Evolutionary conservation across 139 green algal species (phyloP), one percentile per base, ranked within the genome.

Genomic region (Trebouxia sp.): DNA sequence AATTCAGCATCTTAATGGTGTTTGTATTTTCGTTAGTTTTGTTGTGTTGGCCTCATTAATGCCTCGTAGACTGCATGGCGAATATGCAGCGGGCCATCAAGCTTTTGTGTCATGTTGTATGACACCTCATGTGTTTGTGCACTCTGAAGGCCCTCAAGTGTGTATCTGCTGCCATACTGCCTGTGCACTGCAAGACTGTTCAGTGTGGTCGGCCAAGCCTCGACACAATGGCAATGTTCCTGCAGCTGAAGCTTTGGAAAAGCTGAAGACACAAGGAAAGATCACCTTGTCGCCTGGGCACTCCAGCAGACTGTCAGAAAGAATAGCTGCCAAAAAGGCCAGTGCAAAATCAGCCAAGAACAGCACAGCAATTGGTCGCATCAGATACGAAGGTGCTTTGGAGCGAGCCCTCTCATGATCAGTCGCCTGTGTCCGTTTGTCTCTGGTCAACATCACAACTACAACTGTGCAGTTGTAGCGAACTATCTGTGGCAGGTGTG

Each of bases 331-430:
- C 43, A 51, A 53, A 26, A 77, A 77, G 26, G 69, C 69, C 53
- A 53, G 22, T 51, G 69, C 41, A 9, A 77, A 53, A 51, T n/a
- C 41, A 77, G 69, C 41, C 22, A 77, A 77, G 41, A 77, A 77
- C 41, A 53, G 42, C 69, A 77, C 69, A 10, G 69, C 42, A 26
- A 77, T 77, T 48, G 28, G n/a, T 35, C 53, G 69, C 37, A 37
- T 77, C 41, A 77, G 69, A 77, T 77, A 77, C 55, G 69, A 77
- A 37, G 69, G 69, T 30, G 69, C 69, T 26, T 26, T 77, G 14
- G 69, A 77, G n/a, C 69, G 69, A 26, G 43, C 69, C 41, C n/a
- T 77, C n/a, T 77, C 69, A 35, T 77, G 41, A 76, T 53, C n/a
- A n/a, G n/a, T n/a, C n/a, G n/a, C n/a, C n/a, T n/a, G n/a, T n/a